Conservation (phyloP, 2,329 filamentous ascomycete species). For the Diaporthe citriasiana region DNA sequence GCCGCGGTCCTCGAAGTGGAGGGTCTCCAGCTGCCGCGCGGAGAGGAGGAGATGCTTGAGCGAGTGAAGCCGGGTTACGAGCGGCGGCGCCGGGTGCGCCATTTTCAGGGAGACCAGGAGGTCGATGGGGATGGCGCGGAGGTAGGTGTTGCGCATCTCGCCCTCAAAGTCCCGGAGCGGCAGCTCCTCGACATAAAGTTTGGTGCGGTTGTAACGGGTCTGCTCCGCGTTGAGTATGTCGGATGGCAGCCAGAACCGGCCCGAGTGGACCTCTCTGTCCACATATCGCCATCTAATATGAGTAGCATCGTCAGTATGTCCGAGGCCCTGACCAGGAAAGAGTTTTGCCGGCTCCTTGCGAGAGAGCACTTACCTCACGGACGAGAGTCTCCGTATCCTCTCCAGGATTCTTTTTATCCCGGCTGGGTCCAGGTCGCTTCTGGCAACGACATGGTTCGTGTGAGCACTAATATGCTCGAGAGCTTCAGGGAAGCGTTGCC, state of each 20-base stretch:
- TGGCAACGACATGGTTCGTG: conserved; percentile 58
- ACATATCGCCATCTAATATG: conserved; percentile 57
- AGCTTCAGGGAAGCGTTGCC: conserved; percentile 50
- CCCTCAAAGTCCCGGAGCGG: conserved; percentile 56
- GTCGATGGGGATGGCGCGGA: conserved; percentile 55
- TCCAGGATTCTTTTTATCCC: conserved; percentile 55
- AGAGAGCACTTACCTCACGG: conserved; percentile 54
- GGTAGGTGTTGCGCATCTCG: conserved; percentile 53
- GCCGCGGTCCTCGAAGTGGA: conserved; percentile 61
- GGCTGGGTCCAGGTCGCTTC: conserved; percentile 56
- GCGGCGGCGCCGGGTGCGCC: conserved; percentile 55
- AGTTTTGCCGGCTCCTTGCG: neutral
- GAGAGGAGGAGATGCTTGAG: conserved; percentile 60
- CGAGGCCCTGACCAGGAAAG: neutral
- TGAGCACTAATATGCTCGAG: conserved; percentile 54
- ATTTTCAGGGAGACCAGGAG: conserved; percentile 58
- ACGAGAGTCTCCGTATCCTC: conserved; percentile 53
- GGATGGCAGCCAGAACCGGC: conserved; percentile 55
- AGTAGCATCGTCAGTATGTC: conserved; percentile 11
- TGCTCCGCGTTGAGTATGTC: conserved; percentile 54
- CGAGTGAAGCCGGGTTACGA: conserved; percentile 57
- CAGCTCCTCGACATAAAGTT: conserved; percentile 57
- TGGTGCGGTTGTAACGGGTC: conserved; percentile 49
- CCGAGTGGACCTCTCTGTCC: conserved; percentile 48
- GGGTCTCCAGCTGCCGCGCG: conserved; percentile 52